phyloP scores from a whole-genome alignment of 1,284 basidiomycete species.

The Apiotrichum akiyoshidainum region DNA sequence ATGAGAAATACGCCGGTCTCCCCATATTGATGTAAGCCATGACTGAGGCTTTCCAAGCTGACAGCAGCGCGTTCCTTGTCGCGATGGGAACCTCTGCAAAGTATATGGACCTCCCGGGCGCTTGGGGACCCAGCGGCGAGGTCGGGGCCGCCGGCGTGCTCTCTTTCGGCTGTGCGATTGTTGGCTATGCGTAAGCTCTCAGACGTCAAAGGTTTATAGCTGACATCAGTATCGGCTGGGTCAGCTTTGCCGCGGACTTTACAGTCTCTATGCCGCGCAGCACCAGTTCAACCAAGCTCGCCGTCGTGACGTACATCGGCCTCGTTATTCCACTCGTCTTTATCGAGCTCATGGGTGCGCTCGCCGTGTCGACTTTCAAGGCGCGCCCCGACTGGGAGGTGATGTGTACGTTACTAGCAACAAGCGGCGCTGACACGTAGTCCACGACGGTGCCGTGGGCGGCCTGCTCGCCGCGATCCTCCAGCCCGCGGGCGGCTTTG shows the following conservation, averaged over 20 bases:
- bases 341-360: conserved; percentile 51
- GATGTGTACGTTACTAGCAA: background rate
- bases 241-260: too few relatives aligned
- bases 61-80: background rate
- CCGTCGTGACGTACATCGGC: conserved; percentile 43
- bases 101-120: conserved; percentile 30
- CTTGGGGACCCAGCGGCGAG: conserved; percentile 26
- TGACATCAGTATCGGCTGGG: too few relatives aligned
- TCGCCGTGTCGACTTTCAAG: conserved; percentile 35
- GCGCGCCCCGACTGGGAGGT: background rate
- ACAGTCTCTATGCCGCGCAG: too few relatives aligned
- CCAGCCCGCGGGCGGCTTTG: conserved; percentile 36
- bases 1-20: conserved; percentile 52
- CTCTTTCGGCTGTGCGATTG: conserved; percentile 30
- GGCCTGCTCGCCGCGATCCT: conserved; percentile 38
- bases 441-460: conserved; percentile 24
- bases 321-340: conserved; percentile 52
- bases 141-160: conserved; percentile 35
- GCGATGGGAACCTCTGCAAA: conserved; percentile 20
- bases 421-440: background rate
- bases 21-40: conserved; percentile 40
- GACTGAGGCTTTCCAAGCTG: background rate
- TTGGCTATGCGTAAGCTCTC: conserved; percentile 17
- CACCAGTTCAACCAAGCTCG: conserved; percentile 38
- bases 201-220: too few relatives aligned